Conservation (phyloP, 1,139 yeast genomes). For the Hemisphaericaspora subhashii region DNA sequence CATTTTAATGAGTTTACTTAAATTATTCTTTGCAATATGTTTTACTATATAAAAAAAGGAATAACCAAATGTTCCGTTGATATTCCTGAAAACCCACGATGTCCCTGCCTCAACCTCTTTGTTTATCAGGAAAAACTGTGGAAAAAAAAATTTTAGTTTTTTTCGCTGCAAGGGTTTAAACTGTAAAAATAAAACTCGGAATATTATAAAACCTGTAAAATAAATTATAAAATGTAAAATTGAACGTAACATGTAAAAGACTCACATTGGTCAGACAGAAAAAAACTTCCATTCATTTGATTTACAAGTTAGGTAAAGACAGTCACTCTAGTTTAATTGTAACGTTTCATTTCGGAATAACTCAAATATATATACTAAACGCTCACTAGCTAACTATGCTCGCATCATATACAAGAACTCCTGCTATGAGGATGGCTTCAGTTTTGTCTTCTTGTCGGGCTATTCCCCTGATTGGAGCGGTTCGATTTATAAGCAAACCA, state of each 20-base stretch:
- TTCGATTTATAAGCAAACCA: background rate
- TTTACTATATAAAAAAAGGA: slow-evolving; percentile 5
- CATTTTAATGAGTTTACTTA: slow-evolving; percentile 21
- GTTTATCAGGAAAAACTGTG: too few species aligned
- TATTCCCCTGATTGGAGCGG: background rate
- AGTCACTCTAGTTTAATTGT: background rate
- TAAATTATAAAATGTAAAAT: background rate
- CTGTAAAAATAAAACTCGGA: background rate
- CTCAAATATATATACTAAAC: too few species aligned
- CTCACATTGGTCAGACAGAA: background rate
- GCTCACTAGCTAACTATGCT: too few species aligned
- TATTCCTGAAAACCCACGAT: background rate
- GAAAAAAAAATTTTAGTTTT: background rate
- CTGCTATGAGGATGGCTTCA: background rate
- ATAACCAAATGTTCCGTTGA: background rate
- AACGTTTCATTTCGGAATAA: background rate
- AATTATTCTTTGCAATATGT: slow-evolving; percentile 2
- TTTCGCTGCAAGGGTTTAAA: background rate
- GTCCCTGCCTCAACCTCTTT: background rate
- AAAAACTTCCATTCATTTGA: too few species aligned
- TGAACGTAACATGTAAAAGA: background rate
- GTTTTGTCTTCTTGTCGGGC: background rate
- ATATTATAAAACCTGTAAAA: background rate
- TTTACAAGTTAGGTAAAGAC: too few species aligned
- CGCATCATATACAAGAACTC: background rate